phyloP scores from a whole-genome alignment of 139 green algal genomes.

The Coccomyxa sp. region DNA sequence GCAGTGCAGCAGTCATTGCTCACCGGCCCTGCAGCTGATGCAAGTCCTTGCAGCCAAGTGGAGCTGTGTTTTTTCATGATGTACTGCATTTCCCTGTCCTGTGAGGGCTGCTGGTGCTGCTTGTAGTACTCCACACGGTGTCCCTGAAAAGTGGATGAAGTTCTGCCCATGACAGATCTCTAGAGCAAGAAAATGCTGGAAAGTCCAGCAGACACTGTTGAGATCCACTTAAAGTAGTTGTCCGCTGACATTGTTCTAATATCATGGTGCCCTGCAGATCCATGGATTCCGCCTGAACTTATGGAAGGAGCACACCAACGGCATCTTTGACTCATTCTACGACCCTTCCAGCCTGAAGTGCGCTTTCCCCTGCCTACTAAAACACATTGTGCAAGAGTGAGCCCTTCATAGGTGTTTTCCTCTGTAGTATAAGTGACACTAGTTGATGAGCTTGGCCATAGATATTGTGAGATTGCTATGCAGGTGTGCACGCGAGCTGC shows the following conservation, averaged over 20 bases:
- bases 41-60: too few relatives aligned
- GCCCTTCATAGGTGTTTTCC: not conserved
- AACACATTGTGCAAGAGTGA: not conserved
- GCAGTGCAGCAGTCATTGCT: too few relatives aligned
- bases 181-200: not conserved
- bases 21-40: too few relatives aligned
- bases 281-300: conserved; percentile 44
- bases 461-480: not conserved
- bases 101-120: not conserved
- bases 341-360: conserved; percentile 14
- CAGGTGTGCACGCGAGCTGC: conserved; percentile 18
- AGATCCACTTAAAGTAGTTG: not conserved
- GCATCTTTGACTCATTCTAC: conserved; percentile 1
- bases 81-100: too few relatives aligned
- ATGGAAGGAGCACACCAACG: conserved; percentile 40
- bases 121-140: not conserved
- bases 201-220: not conserved
- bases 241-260: not conserved
- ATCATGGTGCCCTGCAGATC: conserved; percentile 18
- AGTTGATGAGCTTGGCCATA: not conserved
- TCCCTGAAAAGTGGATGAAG: not conserved
- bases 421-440: not conserved
- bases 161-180: too few relatives aligned
- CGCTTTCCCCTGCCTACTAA: not conserved
- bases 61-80: too few relatives aligned